phyloP scores from a whole-genome alignment of 108 stramenopile species.

The Nannochloropsis salina region DNA sequence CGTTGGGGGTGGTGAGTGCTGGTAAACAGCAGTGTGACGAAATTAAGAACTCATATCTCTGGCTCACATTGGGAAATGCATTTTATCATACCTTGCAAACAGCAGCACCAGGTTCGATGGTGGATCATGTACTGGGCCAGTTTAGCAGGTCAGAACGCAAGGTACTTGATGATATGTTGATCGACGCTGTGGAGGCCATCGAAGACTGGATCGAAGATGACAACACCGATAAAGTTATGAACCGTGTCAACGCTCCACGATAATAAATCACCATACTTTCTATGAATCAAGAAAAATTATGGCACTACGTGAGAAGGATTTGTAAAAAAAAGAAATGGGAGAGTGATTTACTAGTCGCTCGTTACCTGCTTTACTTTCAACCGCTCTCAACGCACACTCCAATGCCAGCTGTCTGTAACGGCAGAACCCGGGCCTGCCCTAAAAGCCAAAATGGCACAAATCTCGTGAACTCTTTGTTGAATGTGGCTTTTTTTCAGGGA shows the following conservation, averaged over 20 bases:
- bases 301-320: too few species aligned
- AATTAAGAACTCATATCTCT: background rate
- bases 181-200: slow-evolving; percentile 34
- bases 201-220: slow-evolving; percentile 48
- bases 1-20: slow-evolving; percentile 30
- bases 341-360: too few species aligned
- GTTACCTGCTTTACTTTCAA: too few species aligned
- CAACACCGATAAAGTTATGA: slow-evolving; percentile 37
- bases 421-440: too few species aligned
- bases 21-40: too few species aligned
- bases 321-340: too few species aligned
- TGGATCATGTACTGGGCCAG: slow-evolving; percentile 42
- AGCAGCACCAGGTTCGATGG: slow-evolving; percentile 22
- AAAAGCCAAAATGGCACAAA: too few species aligned
- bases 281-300: background rate
- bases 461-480: too few species aligned
- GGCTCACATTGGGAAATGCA: background rate
- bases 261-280: background rate
- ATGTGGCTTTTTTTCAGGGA: too few species aligned
- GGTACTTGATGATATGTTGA: slow-evolving; percentile 29
- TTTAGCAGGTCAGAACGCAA: slow-evolving; percentile 32
- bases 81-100: background rate
- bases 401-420: too few species aligned
- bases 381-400: too few species aligned
- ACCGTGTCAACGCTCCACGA: slow-evolving; percentile 26